A percentile compares a stretch with the other conserved stretches of the same genome.
These are phyloP conservation scores for Russula brevipes DNA, from an alignment of 768 basidiomycete genomes.

Conservation along the genomic window DNA sequence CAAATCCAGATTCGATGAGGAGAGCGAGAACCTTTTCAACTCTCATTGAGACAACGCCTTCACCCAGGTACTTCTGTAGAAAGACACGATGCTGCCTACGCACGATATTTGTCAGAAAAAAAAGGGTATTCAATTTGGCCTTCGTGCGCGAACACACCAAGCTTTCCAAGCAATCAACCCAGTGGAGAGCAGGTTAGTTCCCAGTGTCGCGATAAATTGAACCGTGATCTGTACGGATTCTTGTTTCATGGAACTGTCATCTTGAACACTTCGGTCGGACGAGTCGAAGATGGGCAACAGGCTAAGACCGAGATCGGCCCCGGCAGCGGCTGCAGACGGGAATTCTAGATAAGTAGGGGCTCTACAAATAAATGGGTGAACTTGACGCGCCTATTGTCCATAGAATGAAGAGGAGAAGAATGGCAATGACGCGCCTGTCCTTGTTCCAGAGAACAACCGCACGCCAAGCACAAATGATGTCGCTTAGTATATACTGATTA, in stretches of 20 bases:
- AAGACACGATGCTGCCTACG: slow-evolving; percentile 11
- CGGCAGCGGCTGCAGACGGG: slow-evolving; percentile 3
- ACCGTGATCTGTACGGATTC: slow-evolving; percentile 10
- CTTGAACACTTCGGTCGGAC: slow-evolving; percentile 7
- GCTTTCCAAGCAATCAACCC: slow-evolving; percentile 20
- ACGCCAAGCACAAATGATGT: slow-evolving; percentile 20
- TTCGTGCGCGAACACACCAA: not conserved
- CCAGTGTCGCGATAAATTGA: slow-evolving; percentile 3
- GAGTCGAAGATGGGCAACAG: slow-evolving; percentile 5
- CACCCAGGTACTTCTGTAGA: slow-evolving; percentile 7
- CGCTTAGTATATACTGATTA: slow-evolving; percentile 16
- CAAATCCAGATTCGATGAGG: slow-evolving; percentile 18
- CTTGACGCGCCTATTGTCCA: not conserved
- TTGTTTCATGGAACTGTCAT: not conserved
- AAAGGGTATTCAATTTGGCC: not conserved
- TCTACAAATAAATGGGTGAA: no score
- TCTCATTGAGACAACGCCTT: slow-evolving; percentile 5
- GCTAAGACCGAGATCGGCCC: slow-evolving; percentile 4
- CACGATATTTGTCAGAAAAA: not conserved
- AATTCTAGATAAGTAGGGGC: not conserved
- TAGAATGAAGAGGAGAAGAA: slow-evolving; percentile 13
- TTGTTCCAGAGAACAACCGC: slow-evolving; percentile 18
- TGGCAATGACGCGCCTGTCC: slow-evolving; percentile 14
- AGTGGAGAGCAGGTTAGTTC: slow-evolving; percentile 16
- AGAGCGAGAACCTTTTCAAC: slow-evolving; percentile 17